Percentiles rank a stretch among this genome's conserved stretches.
Evolutionary conservation across 306 rosid genomes (phyloP).

Genomic region (Fragaria ananassa): DNA sequence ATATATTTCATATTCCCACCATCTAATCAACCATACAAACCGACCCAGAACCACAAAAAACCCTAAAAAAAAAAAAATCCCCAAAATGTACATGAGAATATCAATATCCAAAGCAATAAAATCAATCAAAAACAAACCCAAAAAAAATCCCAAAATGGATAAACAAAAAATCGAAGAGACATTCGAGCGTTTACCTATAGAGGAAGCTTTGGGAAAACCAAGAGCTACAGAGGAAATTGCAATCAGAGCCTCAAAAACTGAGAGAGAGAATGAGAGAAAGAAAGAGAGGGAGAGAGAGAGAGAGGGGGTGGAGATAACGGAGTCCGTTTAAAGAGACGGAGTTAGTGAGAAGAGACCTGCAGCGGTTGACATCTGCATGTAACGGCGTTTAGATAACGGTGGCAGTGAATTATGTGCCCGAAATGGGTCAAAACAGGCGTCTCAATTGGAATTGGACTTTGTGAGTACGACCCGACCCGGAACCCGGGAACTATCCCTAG

Average conservation of each 20-base stretch:
- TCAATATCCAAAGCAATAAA: constrained; percentile 3
- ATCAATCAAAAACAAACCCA: constrained; percentile 6
- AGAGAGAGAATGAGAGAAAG: neutral
- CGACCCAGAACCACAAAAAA: neutral
- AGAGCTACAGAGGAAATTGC: constrained; percentile 17
- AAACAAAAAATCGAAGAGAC: constrained; percentile 5
- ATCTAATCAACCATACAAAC: constrained; percentile 5
- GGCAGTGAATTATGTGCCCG: constrained; percentile 5
- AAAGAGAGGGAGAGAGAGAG: neutral
- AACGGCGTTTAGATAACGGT: constrained; percentile 13
- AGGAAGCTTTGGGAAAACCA: constrained; percentile 6
- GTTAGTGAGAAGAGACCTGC: constrained; percentile 9
- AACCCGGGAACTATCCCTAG: neutral
- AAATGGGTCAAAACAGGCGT: constrained; percentile 16
- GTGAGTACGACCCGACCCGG: constrained; percentile 1
- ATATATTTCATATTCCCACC: neutral
- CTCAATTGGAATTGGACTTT: neutral
- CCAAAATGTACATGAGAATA: neutral
- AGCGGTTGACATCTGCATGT: neutral
- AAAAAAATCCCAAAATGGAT: neutral
- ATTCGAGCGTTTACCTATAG: constrained; percentile 18
- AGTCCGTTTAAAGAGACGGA: constrained; percentile 31
- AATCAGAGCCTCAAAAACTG: constrained; percentile 17
- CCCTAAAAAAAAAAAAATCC: neutral
- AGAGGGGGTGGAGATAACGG: constrained; percentile 7